Evolutionary conservation across 139 green algal genomes (phyloP).

Genomic region (Picochlorum sp.): DNA sequence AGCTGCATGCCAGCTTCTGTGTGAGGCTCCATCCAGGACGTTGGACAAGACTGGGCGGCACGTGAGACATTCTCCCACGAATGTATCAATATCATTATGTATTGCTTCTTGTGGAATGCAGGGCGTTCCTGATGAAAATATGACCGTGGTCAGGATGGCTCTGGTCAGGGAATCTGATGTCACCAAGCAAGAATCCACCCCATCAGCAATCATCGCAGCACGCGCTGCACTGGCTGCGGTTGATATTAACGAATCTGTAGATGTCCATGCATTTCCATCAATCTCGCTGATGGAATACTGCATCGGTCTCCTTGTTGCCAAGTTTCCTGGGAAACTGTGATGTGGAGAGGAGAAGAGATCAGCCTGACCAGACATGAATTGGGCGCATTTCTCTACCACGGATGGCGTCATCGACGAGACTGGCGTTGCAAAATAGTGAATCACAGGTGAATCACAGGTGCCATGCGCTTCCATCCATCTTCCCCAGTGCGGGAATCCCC

Average conservation of each 20-base stretch:
- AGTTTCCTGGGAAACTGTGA: constrained; percentile 19
- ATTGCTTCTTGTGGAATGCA: neutral
- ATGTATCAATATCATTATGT: neutral
- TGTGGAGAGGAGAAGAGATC: neutral
- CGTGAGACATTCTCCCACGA: neutral
- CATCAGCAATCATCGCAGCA: neutral
- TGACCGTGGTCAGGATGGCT: constrained; percentile 21
- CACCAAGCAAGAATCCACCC: neutral
- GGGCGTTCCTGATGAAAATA: constrained; percentile 35
- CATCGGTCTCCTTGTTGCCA: constrained; percentile 22
- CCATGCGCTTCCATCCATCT: constrained; percentile 37
- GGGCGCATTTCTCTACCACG: neutral
- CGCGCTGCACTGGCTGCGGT: constrained; percentile 4
- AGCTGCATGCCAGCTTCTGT: neutral
- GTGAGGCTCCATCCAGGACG: neutral
- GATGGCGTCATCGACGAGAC: neutral
- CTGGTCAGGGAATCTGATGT: constrained; percentile 20
- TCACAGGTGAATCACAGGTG: neutral
- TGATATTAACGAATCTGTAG: constrained; percentile 21
- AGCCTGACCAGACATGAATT: neutral
- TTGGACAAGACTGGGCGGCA: neutral
- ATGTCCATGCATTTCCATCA: neutral
- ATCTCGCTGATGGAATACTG: neutral
- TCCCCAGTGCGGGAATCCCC: constrained; percentile 51
- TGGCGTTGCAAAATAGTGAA: neutral